Evolutionary conservation across 1,284 basidiomycete species (phyloP).

Genomic region (Cryptococcus sp.): DNA sequence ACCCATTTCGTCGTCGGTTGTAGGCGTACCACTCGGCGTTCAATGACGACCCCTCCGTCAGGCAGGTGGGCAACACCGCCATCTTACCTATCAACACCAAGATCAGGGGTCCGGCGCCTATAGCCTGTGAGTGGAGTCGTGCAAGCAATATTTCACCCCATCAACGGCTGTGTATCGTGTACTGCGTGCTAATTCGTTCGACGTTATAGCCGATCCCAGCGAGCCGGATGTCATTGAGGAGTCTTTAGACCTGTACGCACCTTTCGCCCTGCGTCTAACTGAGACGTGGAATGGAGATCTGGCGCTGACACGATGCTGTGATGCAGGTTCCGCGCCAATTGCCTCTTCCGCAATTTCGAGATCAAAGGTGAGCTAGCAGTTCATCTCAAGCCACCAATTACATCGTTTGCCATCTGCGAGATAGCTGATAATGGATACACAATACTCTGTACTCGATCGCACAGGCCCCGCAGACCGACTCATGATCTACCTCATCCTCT

Average conservation of each 20-base stretch:
- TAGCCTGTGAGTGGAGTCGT: conserved; percentile 60
- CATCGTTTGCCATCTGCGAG: neutral
- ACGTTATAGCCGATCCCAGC: conserved; percentile 65
- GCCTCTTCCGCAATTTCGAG: conserved; percentile 99
- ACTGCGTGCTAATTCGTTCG: too few relatives aligned
- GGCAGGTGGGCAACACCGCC: conserved; percentile 85
- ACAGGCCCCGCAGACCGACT: conserved; percentile 84
- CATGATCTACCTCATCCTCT: conserved; percentile 97
- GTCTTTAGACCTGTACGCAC: conserved; percentile 73
- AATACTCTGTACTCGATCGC: conserved; percentile 10
- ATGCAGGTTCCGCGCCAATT: conserved; percentile 90
- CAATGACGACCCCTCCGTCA: conserved; percentile 80
- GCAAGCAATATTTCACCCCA: neutral
- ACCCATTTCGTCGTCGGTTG: neutral
- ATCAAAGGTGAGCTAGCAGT: conserved; percentile 69
- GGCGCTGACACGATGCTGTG: neutral
- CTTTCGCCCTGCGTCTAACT: neutral
- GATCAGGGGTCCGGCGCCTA: conserved; percentile 86
- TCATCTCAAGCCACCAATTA: neutral
- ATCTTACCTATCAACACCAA: conserved; percentile 89
- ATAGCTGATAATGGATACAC: neutral
- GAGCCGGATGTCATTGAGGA: conserved; percentile 93
- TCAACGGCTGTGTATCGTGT: neutral
- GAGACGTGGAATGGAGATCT: neutral
- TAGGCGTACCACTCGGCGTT: conserved; percentile 96